Conservation (phyloP, 1,139 yeast genomes). For the Geotrichum reessii region DNA sequence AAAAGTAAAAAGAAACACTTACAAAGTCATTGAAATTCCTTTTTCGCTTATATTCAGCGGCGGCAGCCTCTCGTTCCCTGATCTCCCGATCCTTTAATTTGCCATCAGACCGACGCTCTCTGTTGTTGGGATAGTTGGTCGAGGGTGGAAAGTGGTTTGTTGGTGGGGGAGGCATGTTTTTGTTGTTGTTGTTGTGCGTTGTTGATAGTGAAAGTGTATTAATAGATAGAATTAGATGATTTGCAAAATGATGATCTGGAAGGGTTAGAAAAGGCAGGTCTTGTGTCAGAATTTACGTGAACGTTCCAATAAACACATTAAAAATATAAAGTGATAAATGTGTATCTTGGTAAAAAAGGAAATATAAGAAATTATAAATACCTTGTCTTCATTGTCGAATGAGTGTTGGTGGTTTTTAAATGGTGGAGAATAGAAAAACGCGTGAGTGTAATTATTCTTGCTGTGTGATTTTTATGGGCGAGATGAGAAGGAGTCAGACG, state of each 20-base stretch:
- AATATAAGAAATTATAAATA: neutral
- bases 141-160: slow-evolving; percentile 8
- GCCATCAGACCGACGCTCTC: slow-evolving; percentile 3
- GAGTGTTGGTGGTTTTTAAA: neutral
- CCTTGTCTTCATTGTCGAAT: neutral
- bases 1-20: slow-evolving; percentile 2
- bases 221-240: neutral
- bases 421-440: neutral
- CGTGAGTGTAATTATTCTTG: neutral
- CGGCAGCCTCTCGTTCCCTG: slow-evolving; percentile 17
- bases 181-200: no score
- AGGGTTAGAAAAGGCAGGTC: neutral
- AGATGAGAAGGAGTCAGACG: neutral
- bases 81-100: slow-evolving; percentile 12
- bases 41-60: slow-evolving; percentile 29
- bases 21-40: slow-evolving; percentile 21
- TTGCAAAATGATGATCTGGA: neutral
- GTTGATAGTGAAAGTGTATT: neutral
- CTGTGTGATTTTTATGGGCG: no score
- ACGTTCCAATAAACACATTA: neutral
- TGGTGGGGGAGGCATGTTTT: slow-evolving; percentile 10
- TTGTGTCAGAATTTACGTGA: neutral
- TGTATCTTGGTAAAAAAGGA: neutral
- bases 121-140: slow-evolving; percentile 3
- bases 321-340: neutral